Conservation (phyloP, 495 filamentous ascomycete genomes). For the Xylaria grammica region DNA sequence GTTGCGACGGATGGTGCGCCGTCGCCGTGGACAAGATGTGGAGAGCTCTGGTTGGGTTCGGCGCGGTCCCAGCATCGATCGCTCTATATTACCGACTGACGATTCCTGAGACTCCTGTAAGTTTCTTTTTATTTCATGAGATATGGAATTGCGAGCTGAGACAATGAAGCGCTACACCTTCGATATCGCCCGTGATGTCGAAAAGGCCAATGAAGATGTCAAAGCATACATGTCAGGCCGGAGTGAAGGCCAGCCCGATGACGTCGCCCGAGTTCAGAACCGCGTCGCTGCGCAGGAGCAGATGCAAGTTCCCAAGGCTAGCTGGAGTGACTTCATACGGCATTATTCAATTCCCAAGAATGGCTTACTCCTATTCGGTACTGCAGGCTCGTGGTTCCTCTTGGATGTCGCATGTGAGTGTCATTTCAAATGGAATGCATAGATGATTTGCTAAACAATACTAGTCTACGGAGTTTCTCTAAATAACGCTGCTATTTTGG, state of each 20-base stretch:
- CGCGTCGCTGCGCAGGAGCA: constrained; percentile 50
- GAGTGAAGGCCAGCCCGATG: constrained; percentile 64
- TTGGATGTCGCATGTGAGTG: constrained; percentile 60
- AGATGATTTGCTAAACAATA: neutral
- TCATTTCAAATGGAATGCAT: neutral
- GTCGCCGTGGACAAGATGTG: constrained; percentile 86
- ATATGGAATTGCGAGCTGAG: constrained; percentile 3
- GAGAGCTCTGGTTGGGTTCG: constrained; percentile 78
- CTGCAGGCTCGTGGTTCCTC: constrained; percentile 80
- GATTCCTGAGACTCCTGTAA: constrained; percentile 79
- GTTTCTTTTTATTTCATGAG: constrained; percentile 51
- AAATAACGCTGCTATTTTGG: constrained; percentile 73
- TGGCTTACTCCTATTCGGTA: constrained; percentile 72
- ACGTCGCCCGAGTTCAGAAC: constrained; percentile 59
- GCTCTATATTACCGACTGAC: constrained; percentile 83
- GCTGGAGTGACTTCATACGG: constrained; percentile 65
- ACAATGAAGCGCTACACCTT: constrained; percentile 70
- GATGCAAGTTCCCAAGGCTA: constrained; percentile 66
- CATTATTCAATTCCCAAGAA: constrained; percentile 72
- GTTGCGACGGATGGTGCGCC: constrained; percentile 68
- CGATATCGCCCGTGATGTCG: constrained; percentile 77
- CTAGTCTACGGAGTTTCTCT: constrained; percentile 72
- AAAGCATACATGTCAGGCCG: constrained; percentile 66
- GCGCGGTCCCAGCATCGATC: constrained; percentile 75
- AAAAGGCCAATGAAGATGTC: constrained; percentile 71